Evolutionary conservation across 2,329 filamentous ascomycete genomes (phyloP).

Genomic region (Paecilomyces variotii): DNA sequence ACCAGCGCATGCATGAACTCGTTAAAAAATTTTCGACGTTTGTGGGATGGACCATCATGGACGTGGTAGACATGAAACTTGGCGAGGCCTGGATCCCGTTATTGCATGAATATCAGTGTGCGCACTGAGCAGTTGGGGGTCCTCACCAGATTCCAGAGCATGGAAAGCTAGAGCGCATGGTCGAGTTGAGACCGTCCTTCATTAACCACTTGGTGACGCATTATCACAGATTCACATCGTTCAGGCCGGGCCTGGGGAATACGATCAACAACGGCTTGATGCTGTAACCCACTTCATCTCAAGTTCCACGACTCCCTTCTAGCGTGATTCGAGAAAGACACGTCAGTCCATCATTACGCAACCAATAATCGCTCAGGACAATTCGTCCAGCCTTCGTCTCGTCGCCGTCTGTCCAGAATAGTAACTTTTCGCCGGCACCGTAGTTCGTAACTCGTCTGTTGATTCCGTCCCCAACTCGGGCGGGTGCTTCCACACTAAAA

Average conservation of each 20-base stretch:
- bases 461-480: not conserved
- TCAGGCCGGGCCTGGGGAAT: not conserved
- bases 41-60: not conserved
- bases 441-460: not conserved
- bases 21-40: not conserved
- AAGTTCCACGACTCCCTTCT: constrained; percentile 10
- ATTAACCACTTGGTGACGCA: not conserved
- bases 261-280: not conserved
- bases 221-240: not conserved
- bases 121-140: not conserved
- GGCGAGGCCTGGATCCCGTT: not conserved
- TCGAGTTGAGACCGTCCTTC: not conserved
- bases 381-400: not conserved
- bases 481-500: not conserved
- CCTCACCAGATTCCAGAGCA: not conserved
- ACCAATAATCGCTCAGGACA: not conserved
- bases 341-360: not conserved
- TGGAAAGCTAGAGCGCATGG: not conserved
- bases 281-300: not conserved
- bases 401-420: not conserved
- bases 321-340: constrained; percentile 18
- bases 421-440: not conserved
- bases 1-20: not conserved
- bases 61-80: not conserved
- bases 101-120: not conserved